Conservation (phyloP, 2,329 filamentous ascomycete genomes). For the Juglanconis juglandina region DNA sequence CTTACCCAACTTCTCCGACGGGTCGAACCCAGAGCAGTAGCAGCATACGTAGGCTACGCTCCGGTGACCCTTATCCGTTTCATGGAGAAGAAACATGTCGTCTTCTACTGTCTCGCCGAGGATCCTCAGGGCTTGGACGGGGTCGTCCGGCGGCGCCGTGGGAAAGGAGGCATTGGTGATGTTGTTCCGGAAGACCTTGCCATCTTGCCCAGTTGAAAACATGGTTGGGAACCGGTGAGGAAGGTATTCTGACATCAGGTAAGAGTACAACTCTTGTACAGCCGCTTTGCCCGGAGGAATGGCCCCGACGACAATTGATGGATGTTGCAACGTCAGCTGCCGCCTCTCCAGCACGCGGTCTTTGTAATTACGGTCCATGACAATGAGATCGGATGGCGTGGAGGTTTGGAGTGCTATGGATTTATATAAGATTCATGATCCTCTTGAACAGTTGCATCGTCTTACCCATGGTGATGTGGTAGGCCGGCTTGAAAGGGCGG, state of each 20-base stretch:
- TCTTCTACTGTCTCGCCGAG: constrained; percentile 53
- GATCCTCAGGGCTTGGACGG: constrained; percentile 33
- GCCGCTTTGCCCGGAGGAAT: constrained; percentile 36
- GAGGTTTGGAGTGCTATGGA: constrained; percentile 39
- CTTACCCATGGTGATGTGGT: constrained; percentile 53
- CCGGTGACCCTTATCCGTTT: constrained; percentile 39
- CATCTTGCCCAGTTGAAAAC: constrained; percentile 36
- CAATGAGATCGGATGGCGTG: constrained; percentile 47
- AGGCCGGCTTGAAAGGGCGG: constrained; percentile 49
- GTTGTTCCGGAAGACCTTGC: constrained; percentile 35
- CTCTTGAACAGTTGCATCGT: too few relatives aligned
- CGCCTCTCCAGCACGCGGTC: constrained; percentile 39
- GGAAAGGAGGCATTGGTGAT: constrained; percentile 34
- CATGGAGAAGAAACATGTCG: constrained; percentile 49
- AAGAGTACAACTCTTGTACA: constrained; percentile 47
- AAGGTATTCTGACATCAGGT: constrained; percentile 44
- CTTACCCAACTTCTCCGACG: constrained; percentile 46
- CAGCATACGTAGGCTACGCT: constrained; percentile 49
- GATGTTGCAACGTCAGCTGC: constrained; percentile 36
- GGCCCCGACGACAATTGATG: constrained; percentile 39
- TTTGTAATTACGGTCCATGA: constrained; percentile 50
- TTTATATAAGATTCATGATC: background rate
- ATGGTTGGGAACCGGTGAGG: constrained; percentile 47
- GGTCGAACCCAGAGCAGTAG: constrained; percentile 51
- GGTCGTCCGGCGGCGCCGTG: constrained; percentile 26